Base-by-base conservation (phyloP, 345 rosid species). In the Eucalyptus cloeziana region DNA sequence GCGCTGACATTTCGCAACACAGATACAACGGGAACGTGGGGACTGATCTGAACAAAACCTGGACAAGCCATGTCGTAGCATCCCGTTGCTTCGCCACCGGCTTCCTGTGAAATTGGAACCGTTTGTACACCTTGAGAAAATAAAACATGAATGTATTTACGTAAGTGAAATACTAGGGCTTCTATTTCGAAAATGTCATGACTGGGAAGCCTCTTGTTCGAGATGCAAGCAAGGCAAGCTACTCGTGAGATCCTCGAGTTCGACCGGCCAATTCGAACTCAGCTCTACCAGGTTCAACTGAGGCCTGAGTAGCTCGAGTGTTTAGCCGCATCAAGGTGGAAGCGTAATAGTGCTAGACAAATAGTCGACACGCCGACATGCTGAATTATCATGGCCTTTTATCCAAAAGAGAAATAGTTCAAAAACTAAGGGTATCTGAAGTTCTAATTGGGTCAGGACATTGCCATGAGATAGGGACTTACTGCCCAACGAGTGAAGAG, bases 51-150 rank as follows among this genome's bases (percentile, higher is more conserved):
- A 13, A 85, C 87, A 25, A 15, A 85, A 45, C 87, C 14, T 30
- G 87, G 87, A 47, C 87, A 85, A 85, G 37, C 22, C 86, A 85
- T 49, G 51, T 85, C 87, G 87, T 47, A 86, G 40, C 58, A 49
- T 86, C 87, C 33, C 51, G 31, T 44, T 44, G 37, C 33, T 13
- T 27, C 87, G 56, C 52, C 0, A 14, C 87, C 58, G 12, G 10
- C 31, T 85, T 8, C 52, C 19, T 51, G 87, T 4, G 58, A 25
- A 85, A 33, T 49, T 16, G 0, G 49, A 83, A 83, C 15, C 51
- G 8, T 31, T 69, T 16, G 1, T 0, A 69, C 49, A 12, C 31
- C 10, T 44, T 24, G 86, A 49, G 86, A 44, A 83, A 44, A 30
- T 30, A 83, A 45, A 83, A 45, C 30, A 30, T 13, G 51, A 45